Conservation (phyloP, 106 monocot species). For the Amphibolis antarctica region DNA sequence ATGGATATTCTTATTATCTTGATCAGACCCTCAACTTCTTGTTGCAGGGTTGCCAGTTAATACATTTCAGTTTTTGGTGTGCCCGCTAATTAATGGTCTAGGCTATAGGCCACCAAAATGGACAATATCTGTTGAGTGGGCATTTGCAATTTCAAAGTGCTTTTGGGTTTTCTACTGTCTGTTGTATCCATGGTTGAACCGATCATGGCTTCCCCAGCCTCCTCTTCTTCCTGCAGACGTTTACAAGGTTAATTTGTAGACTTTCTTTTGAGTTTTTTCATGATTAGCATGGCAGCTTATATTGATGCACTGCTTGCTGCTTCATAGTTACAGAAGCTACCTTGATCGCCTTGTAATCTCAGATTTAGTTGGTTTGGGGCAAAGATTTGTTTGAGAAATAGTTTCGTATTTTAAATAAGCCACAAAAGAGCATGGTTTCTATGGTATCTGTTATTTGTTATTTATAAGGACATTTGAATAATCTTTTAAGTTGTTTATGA, state of each 20-base stretch:
- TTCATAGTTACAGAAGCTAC: too few relatives aligned
- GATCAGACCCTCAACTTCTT: background rate
- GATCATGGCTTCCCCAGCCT: conserved; percentile 72
- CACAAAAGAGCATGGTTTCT: too few relatives aligned
- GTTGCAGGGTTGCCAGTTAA: conserved; percentile 73
- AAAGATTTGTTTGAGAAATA: too few relatives aligned
- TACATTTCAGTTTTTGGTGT: conserved; percentile 55
- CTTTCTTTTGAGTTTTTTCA: background rate
- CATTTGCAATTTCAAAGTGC: conserved; percentile 37
- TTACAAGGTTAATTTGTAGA: conserved; percentile 47
- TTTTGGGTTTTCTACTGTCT: conserved; percentile 48
- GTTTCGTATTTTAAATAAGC: too few relatives aligned
- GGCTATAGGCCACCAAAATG: conserved; percentile 52
- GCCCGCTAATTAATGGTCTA: conserved; percentile 53
- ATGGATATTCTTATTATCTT: background rate
- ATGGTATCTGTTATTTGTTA: too few relatives aligned
- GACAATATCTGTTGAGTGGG: conserved; percentile 40
- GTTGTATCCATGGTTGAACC: conserved; percentile 66
- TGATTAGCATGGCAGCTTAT: too few relatives aligned
- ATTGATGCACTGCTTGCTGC: too few relatives aligned
- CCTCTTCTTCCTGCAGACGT: conserved; percentile 94
- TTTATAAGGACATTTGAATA: background rate
- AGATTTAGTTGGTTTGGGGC: too few relatives aligned
- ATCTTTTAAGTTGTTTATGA: background rate
- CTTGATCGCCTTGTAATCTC: too few relatives aligned